Base-by-base conservation (phyloP, 169 alveolate species). In the Babesia sp. region DNA sequence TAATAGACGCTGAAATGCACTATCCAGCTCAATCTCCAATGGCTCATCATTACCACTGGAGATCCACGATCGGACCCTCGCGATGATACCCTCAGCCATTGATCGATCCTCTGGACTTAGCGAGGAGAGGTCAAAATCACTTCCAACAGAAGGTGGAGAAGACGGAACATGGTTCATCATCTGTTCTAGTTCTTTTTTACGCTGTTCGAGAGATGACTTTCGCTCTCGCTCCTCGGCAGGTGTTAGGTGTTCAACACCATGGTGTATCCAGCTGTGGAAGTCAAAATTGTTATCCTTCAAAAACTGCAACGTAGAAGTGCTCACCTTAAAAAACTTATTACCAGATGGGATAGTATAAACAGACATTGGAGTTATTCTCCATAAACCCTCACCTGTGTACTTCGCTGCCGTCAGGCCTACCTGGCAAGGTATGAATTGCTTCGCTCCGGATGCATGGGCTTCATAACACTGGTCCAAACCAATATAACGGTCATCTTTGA, bases 361-460 rank as follows among this genome's bases (percentile, higher is more conserved):
- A 26, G 94, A 90, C 41, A 92, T 83, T 1, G 96, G 95, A 20
- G 94, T 86, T 46, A 92, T 83, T 20, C 87, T 84, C 96, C 96
- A 92, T 3, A 4, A 18, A 12, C 26, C 57, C 31, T 55, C 46
- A 22, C 79, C 86, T n/a, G 48, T 61, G 46, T 75, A 81, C 63
- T 73, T 85, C 3, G 95, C 96, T 26, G 90, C 80, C 37, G 96
- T 90, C 51, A 92, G 75, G 14, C 96, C 96, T 16, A 92, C 77
- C 83, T 92, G 96, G 24, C 94, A 88, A 14, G 96, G 96, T 55
- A 92, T 51, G 69, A 91, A 92, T 68, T 78, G 71, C 41, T 78
- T 88, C 20, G 96, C 95, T 22, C 96, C 96, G 50, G 69, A 72
- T 53, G 89, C 79, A 81, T 92, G 96, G 14, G 95, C 95, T 58